Base-by-base conservation (phyloP, 139 green algal genomes). In the Chlamydomonas sphaeroides region DNA sequence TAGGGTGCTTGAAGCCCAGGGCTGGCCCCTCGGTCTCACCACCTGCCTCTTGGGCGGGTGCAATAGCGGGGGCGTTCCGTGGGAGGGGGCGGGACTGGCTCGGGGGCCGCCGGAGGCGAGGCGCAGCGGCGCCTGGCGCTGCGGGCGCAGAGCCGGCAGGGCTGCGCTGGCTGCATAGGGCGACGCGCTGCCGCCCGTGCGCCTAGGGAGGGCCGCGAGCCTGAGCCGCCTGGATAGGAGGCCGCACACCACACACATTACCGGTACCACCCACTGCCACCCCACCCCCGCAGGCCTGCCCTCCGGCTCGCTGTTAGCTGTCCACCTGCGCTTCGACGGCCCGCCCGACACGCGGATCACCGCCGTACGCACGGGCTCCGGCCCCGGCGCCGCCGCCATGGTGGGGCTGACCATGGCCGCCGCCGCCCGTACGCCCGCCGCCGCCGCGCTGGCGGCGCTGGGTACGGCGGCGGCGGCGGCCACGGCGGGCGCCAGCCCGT, bases 301-400 rank as follows among this genome's bases (percentile, higher is more conserved):
- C 25, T 72, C 61, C 6, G 85, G 79, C 28, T 30, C 36, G 62
- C 86, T 85, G 69, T 48, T 89, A 8, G 71, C 86, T 8, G 41
- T 89, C 28, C 72, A 83, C 42, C 36, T 89, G 21, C 59, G 75
- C 28, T 65, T 85, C 35, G 76, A 84, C 32, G 76, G 49, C 5
- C 68, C 84, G 11, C 48, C 48, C n/a, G 70, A 85, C 18, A 68
- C 78, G 32, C 77, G 84, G 35, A 79, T 85, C 28, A 65, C 67
- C 45, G 68, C 33, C 56, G 39, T 79, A 35, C 51, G 72, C 39
- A 72, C 63, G 1, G 77, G 77, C 33, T 65, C 48, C 77, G 77
- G 77, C 48, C 65, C 63, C 48, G 26, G 62, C 3, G 84, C 59
- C 0, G 39, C 72, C 28, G 53, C 56, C 17, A 63, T 78, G 53